Base-by-base conservation (phyloP, 495 filamentous ascomycete species). In the Trichoderma reesei region DNA sequence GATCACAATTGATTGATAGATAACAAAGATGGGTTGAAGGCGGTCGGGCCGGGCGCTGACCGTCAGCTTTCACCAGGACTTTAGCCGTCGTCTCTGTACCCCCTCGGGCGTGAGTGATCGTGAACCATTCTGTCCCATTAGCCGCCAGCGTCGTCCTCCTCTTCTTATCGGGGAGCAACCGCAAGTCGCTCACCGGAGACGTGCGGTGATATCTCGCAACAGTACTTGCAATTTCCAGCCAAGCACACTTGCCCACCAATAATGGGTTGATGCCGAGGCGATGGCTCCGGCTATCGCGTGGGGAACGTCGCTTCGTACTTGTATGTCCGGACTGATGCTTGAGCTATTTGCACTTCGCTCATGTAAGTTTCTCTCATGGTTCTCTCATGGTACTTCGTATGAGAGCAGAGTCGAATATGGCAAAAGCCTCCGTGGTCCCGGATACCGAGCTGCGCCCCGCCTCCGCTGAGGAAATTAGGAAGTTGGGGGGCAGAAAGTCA, bases 111-210 rank as follows among this genome's bases (percentile, higher is more conserved):
- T 56, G 51, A 33, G 16, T 18, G n/a, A n/a, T n/a, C n/a, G n/a
- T n/a, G 31, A 9, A 10, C 31, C 31, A 11, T 18, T 56, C 16
- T 10, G 42, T 46, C 11, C 11, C 18, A 56, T 56, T 56, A 56
- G 51, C 51, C 51, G 51, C 20, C 51, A 56, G 11, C 51, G 20
- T 56, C n/a, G n/a, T n/a, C n/a, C n/a, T n/a, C n/a, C n/a, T n/a
- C n/a, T n/a, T 56, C 51, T 56, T 56, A 56, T 56, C 51, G 34
- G 14, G 20, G 26, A 11, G 11, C 42, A n/a, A 46, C 16, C 16
- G 42, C 42, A 46, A 46, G n/a, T 46, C 42, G 42, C 42, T 3
- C 3, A 46, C 42, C 42, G 42, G 42, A 46, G 42, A 14, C 42
- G 42, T 14, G 42, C 6, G 34, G 51, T 56, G 51, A n/a, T n/a